These are phyloP conservation scores for Auxenochlorella protothecoides DNA, from an alignment of 139 green algal species.

Conservation along the genomic window DNA sequence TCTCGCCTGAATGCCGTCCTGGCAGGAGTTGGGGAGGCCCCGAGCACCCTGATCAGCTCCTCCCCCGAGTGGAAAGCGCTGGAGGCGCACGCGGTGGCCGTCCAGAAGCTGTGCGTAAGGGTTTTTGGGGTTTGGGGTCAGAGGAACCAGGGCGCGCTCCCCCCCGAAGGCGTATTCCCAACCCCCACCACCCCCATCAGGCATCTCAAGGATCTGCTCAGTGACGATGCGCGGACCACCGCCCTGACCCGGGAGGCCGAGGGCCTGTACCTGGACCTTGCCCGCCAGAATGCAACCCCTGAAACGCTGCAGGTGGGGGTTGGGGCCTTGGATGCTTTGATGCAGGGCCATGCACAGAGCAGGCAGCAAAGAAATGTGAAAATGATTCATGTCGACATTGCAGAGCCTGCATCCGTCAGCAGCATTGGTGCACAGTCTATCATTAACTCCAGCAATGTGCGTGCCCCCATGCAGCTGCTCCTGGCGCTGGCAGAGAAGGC, in stretches of 20 bases:
- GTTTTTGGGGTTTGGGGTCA: not conserved
- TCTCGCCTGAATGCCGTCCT: too few relatives aligned
- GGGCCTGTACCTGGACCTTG: conserved; percentile 83
- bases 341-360: too few relatives aligned
- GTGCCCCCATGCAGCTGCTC: conserved; percentile 43
- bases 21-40: too few relatives aligned
- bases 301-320: conserved; percentile 72
- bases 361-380: too few relatives aligned
- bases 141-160: not conserved
- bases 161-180: not conserved
- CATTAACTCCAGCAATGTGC: too few relatives aligned
- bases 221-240: conserved; percentile 60
- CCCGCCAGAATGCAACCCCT: conserved; percentile 72
- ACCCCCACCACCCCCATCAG: conserved; percentile 23
- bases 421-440: not conserved
- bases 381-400: not conserved
- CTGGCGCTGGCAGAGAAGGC: conserved; percentile 52
- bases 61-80: conserved; percentile 62
- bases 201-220: conserved; percentile 80
- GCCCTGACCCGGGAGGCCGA: conserved; percentile 71
- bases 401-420: not conserved
- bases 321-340: too few relatives aligned
- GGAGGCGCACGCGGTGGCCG: conserved; percentile 57
- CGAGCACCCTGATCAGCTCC: not conserved
- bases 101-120: conserved; percentile 55